A percentile compares a stretch with the other conserved stretches of the same genome.
Conservation (phyloP, 768 basidiomycete genomes). For the Russula sp. region DNA sequence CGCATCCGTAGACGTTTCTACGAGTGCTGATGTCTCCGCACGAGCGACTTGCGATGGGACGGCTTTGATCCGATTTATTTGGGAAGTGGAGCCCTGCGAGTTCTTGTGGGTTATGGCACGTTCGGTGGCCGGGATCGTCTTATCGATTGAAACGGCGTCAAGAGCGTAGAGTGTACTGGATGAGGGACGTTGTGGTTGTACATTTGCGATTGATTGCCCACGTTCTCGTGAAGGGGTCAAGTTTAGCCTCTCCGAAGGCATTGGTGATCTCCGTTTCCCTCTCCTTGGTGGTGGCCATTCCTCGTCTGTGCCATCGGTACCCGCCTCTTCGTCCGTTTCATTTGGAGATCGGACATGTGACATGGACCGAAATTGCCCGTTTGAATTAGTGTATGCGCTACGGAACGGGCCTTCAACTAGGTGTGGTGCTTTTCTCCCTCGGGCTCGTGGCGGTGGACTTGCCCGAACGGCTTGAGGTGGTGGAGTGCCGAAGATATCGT, state of each 20-base stretch:
- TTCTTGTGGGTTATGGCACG: background rate
- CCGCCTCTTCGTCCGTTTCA: constrained; percentile 17
- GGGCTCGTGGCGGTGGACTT: background rate
- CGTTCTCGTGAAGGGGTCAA: background rate
- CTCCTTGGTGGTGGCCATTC: constrained; percentile 18
- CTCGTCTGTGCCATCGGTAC: background rate
- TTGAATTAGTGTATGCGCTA: constrained; percentile 31
- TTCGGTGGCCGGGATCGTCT: background rate
- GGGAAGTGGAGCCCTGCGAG: background rate
- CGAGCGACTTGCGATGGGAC: background rate
- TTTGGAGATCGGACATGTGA: constrained; percentile 15
- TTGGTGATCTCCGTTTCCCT: background rate
- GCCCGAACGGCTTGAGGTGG: constrained; percentile 4
- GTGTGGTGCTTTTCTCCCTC: constrained; percentile 30
- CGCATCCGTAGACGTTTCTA: background rate
- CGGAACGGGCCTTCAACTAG: constrained; percentile 33
- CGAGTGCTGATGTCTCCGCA: background rate
- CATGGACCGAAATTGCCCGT: constrained; percentile 18
- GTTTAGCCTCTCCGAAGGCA: background rate
- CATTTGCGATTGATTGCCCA: background rate
- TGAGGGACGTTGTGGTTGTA: background rate
- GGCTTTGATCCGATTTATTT: background rate
- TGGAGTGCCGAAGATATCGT: constrained; percentile 22
- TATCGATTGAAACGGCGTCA: background rate
- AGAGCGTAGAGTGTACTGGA: background rate